These are phyloP conservation scores for Dryadomyces sulphureus DNA, from an alignment of 2,329 filamentous ascomycete genomes.

Conservation along the genomic window DNA sequence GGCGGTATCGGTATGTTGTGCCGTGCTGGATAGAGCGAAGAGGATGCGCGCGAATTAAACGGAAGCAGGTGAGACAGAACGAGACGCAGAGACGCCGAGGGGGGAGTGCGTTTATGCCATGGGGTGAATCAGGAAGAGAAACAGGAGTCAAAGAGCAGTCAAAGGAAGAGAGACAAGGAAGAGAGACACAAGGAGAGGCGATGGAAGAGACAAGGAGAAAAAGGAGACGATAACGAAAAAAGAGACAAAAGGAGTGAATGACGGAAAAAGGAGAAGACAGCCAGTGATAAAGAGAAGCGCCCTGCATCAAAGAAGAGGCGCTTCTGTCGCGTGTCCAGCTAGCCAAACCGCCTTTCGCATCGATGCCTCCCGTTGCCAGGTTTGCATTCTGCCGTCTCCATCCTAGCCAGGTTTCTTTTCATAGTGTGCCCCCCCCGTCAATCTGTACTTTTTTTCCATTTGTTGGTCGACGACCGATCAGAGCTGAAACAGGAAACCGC, in stretches of 20 bases:
- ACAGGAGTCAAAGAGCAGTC: neutral
- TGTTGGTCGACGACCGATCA: conserved; percentile 3
- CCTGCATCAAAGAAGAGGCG: neutral
- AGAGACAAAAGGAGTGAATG: neutral
- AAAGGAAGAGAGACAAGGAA: neutral
- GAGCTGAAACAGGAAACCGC: conserved; percentile 8
- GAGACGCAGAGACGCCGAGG: too few relatives aligned
- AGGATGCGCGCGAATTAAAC: too few relatives aligned
- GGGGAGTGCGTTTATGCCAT: too few relatives aligned
- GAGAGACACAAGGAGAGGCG: neutral
- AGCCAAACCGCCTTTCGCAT: neutral
- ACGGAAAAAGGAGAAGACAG: neutral
- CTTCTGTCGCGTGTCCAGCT: neutral
- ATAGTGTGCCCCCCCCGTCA: neutral
- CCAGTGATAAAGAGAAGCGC: neutral
- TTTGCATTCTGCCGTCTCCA: neutral
- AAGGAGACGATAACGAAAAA: neutral
- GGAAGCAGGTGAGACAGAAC: too few relatives aligned
- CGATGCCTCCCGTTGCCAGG: neutral
- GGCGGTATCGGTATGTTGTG: too few relatives aligned
- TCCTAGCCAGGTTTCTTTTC: neutral
- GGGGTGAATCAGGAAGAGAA: too few relatives aligned
- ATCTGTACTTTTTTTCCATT: neutral
- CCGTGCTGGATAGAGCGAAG: too few relatives aligned
- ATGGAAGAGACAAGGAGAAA: neutral